phyloP scores from a whole-genome alignment of 495 filamentous ascomycete genomes.

The Lasiosphaeria ovina region DNA sequence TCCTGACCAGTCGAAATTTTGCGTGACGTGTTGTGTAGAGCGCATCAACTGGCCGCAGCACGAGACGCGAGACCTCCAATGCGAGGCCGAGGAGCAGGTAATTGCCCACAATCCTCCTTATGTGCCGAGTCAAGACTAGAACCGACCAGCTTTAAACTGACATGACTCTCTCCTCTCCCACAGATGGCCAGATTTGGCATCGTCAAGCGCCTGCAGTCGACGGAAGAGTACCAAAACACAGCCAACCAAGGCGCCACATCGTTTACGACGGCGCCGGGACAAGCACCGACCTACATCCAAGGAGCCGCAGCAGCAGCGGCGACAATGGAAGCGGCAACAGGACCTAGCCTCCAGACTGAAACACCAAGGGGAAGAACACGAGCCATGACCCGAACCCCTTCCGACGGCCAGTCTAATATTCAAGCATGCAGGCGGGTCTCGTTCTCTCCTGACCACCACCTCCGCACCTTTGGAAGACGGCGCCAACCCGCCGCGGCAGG shows the following conservation, averaged over 20 bases:
- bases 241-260: background rate
- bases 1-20: conserved; percentile 18
- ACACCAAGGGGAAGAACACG: conserved; percentile 7
- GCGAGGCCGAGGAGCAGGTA: conserved; percentile 25
- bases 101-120: background rate
- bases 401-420: background rate
- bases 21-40: conserved; percentile 21
- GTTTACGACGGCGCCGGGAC: too few species aligned
- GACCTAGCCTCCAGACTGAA: background rate
- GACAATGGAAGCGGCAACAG: background rate
- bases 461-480: conserved; percentile 9
- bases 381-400: background rate
- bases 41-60: conserved; percentile 24
- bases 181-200: conserved; percentile 16
- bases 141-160: background rate
- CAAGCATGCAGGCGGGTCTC: conserved; percentile 6
- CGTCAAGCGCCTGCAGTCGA: conserved; percentile 13
- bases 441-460: conserved; percentile 11
- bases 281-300: background rate
- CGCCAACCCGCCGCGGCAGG: background rate
- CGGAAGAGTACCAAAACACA: conserved; percentile 17
- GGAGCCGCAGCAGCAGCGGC: background rate
- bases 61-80: conserved; percentile 22
- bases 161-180: too few species aligned
- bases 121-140: too few species aligned